Conservation (phyloP, 106 monocot genomes). For the Agapanthus africanus region DNA sequence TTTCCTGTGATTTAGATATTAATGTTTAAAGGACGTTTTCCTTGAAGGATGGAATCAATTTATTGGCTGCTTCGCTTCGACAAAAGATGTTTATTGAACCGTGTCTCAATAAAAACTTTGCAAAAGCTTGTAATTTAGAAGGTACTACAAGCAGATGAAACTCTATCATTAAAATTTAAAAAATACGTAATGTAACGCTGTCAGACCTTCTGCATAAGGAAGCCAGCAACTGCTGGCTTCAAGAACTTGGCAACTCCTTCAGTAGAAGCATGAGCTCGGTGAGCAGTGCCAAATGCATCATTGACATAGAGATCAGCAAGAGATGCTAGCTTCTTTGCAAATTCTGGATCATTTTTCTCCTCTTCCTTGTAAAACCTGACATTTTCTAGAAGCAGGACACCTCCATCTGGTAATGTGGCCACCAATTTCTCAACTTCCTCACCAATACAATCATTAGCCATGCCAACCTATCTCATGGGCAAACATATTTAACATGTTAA, state of each 20-base stretch:
- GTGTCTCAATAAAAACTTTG: no score
- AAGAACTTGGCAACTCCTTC: slow-evolving; percentile 73
- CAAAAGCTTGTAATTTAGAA: no score
- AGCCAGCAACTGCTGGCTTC: slow-evolving; percentile 63
- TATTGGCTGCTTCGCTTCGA: no score
- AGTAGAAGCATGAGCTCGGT: slow-evolving; percentile 78
- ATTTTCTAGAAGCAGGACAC: slow-evolving; percentile 83
- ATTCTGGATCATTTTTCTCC: slow-evolving; percentile 91
- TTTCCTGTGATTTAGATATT: no score
- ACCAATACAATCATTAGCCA: slow-evolving; percentile 78
- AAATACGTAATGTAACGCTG: no score
- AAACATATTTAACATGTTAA: not conserved
- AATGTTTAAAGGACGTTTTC: no score
- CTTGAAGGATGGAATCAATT: no score
- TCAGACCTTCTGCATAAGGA: slow-evolving; percentile 61
- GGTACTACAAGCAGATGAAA: no score
- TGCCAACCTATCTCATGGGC: slow-evolving; percentile 19
- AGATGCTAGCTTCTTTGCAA: slow-evolving; percentile 88
- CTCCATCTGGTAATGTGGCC: slow-evolving; percentile 53
- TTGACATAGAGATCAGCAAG: slow-evolving; percentile 85
- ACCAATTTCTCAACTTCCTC: slow-evolving; percentile 83
- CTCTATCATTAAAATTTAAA: no score
- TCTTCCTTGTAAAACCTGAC: slow-evolving; percentile 87
- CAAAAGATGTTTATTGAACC: no score
- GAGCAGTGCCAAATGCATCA: slow-evolving; percentile 87